Percentiles rank a stretch among this genome's conserved stretches.
phyloP scores from a whole-genome alignment of 768 basidiomycete species.

The Kwoniella newhampshirensis region DNA sequence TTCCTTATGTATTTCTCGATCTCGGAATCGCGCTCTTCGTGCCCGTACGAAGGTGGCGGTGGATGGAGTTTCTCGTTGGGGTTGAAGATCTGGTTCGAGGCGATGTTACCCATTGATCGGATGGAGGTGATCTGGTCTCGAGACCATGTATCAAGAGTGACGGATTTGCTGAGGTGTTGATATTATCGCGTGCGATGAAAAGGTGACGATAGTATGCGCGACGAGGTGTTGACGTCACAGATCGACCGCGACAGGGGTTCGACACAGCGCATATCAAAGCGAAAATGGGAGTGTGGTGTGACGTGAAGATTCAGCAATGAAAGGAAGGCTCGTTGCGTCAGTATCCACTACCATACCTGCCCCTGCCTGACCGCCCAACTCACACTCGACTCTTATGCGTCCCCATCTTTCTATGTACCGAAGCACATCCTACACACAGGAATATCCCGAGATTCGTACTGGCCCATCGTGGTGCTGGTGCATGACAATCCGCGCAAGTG shows the following conservation, averaged over 20 bases:
- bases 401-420: conserved; percentile 89
- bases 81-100: conserved; percentile 76
- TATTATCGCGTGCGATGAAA: background rate
- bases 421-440: conserved; percentile 77
- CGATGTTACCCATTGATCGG: conserved; percentile 75
- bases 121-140: conserved; percentile 57
- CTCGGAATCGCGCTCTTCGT: conserved; percentile 75
- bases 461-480: conserved; percentile 81
- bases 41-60: conserved; percentile 68
- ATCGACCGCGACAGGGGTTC: too few relatives aligned
- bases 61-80: conserved; percentile 79
- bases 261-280: too few relatives aligned
- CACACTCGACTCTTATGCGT: conserved; percentile 93
- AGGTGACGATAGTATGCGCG: background rate
- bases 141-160: conserved; percentile 67
- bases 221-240: background rate
- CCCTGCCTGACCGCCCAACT: conserved; percentile 55
- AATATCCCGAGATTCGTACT: conserved; percentile 74
- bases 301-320: too few relatives aligned
- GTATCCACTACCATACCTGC: too few relatives aligned
- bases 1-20: conserved; percentile 86
- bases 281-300: too few relatives aligned
- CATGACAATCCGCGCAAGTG: conserved; percentile 86
- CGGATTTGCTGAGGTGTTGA: conserved; percentile 69
- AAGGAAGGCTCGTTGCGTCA: too few relatives aligned